phyloP scores from a whole-genome alignment of 148 eudicot genomes.

The Drosera capensis region DNA sequence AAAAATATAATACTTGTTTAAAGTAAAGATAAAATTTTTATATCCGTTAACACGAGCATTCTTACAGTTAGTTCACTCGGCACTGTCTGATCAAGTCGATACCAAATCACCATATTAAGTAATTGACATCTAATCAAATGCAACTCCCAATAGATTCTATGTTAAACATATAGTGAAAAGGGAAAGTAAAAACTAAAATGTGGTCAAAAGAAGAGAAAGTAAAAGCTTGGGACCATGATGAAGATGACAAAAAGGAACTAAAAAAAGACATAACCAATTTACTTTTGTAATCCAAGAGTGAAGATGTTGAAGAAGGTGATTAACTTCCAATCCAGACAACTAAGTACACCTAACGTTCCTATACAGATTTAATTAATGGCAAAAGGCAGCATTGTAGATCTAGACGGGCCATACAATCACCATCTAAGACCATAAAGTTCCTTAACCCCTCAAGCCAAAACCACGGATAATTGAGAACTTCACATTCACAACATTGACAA shows the following conservation, averaged over 20 bases:
- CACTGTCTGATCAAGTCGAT: not conserved
- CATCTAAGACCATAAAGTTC: too few relatives aligned
- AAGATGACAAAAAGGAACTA: conserved; percentile 21
- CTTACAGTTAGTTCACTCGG: too few relatives aligned
- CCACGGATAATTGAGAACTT: too few relatives aligned
- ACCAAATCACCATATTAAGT: not conserved
- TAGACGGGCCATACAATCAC: too few relatives aligned
- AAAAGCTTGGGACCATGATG: conserved; percentile 17
- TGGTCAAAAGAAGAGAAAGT: conserved; percentile 26
- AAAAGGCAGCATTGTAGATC: too few relatives aligned
- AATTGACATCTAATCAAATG: not conserved
- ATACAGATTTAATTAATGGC: not conserved
- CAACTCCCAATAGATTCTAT: not conserved
- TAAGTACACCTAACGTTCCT: conserved; percentile 7
- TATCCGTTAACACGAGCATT: too few relatives aligned
- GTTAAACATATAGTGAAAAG: conserved; percentile 1
- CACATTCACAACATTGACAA: too few relatives aligned
- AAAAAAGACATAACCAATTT: conserved; percentile 15
- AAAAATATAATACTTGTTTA: too few relatives aligned
- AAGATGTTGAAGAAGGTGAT: conserved; percentile 6
- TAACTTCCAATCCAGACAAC: conserved; percentile 9
- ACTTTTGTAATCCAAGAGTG: conserved; percentile 16
- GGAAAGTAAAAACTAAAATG: conserved; percentile 11
- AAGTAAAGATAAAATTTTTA: too few relatives aligned
- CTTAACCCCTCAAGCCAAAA: too few relatives aligned